A percentile compares a stretch with the other conserved stretches of the same genome.
Conservation (phyloP, 768 basidiomycete species). For the Auricularia cornea region DNA sequence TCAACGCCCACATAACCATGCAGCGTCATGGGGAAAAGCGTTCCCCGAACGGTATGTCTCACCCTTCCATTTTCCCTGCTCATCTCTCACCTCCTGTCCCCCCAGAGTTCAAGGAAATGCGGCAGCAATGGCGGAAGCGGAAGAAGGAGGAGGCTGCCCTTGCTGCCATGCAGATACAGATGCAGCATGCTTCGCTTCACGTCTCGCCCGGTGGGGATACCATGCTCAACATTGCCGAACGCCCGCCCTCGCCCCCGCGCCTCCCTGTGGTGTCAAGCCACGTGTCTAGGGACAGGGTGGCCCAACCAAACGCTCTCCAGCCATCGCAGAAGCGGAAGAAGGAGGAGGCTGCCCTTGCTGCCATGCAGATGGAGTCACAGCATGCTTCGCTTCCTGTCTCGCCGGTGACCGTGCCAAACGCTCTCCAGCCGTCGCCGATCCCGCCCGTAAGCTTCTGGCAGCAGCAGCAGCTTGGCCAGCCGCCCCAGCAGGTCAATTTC, state of each 20-base stretch:
- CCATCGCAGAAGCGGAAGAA: too few species aligned
- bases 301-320: too few species aligned
- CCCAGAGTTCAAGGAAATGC: slow-evolving; percentile 94
- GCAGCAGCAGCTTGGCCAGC: neutral
- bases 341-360: too few species aligned
- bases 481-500: neutral
- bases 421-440: neutral
- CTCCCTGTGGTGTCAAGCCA: neutral
- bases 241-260: neutral
- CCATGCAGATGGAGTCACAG: too few species aligned
- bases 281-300: neutral
- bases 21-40: slow-evolving; percentile 91
- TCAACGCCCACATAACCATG: slow-evolving; percentile 98
- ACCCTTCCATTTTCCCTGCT: neutral
- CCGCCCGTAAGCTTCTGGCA: neutral
- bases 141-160: slow-evolving; percentile 62
- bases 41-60: slow-evolving; percentile 71
- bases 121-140: slow-evolving; percentile 91
- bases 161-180: neutral
- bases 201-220: neutral
- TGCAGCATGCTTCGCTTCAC: neutral
- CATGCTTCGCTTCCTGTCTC: too few species aligned
- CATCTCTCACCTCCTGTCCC: slow-evolving; percentile 4
- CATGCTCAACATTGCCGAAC: too few species aligned
- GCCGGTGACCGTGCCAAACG: too few species aligned